Percentiles rank a stretch among this genome's conserved stretches.
Conservation (phyloP, 2,329 filamentous ascomycete species). For the Fusarium kyushuense region DNA sequence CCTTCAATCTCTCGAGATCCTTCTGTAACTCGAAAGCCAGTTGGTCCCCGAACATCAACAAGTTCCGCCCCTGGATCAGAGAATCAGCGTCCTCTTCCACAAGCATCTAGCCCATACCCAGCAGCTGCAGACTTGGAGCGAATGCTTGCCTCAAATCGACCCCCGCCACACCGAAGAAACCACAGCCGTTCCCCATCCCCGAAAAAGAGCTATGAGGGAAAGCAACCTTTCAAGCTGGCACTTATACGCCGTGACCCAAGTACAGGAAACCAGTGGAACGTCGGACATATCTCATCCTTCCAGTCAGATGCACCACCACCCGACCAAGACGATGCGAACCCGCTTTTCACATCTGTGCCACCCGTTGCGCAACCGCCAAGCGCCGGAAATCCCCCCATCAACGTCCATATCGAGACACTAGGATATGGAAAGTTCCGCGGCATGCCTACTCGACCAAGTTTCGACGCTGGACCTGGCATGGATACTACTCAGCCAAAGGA, state of each 20-base stretch:
- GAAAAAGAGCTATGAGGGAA: constrained; percentile 49
- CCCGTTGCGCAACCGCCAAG: constrained; percentile 33
- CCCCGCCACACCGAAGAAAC: constrained; percentile 2
- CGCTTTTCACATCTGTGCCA: constrained; percentile 42
- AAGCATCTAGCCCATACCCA: constrained; percentile 17
- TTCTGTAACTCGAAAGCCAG: constrained; percentile 47
- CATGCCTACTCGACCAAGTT: constrained; percentile 57
- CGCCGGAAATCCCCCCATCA: constrained; percentile 57
- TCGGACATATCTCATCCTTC: constrained; percentile 72
- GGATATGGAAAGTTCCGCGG: constrained; percentile 70
- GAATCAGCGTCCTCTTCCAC: constrained; percentile 25
- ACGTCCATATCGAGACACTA: constrained; percentile 65
- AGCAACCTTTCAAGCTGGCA: constrained; percentile 66
- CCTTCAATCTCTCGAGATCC: constrained; percentile 13
- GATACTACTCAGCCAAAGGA: constrained; percentile 28
- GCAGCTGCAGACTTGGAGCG: constrained; percentile 26
- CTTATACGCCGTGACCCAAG: constrained; percentile 80
- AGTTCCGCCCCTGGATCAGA: constrained; percentile 10
- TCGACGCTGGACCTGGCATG: constrained; percentile 49
- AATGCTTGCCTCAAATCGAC: constrained; percentile 16
- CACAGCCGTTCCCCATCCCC: constrained; percentile 55
- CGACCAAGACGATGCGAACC: constrained; percentile 39
- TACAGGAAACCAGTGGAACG: constrained; percentile 79
- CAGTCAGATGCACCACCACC: constrained; percentile 57
- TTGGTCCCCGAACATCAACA: constrained; percentile 45